A percentile compares a stretch with the other conserved stretches of the same genome.
These are phyloP conservation scores for Coniella vitis DNA, from an alignment of 2,329 filamentous ascomycete species.

Conservation along the genomic window DNA sequence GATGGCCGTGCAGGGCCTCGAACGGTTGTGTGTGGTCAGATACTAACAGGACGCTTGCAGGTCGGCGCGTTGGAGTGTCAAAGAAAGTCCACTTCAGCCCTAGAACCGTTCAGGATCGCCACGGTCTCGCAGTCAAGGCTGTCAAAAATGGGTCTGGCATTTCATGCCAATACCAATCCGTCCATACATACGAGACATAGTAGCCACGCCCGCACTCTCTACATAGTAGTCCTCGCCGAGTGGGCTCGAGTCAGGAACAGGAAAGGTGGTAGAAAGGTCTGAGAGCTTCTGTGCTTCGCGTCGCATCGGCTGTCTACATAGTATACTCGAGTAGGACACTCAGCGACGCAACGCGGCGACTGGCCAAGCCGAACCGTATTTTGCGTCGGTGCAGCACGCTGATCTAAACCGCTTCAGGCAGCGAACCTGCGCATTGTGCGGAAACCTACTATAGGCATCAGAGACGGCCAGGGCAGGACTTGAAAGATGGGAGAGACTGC, in stretches of 20 bases:
- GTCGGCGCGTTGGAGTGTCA: too few relatives aligned
- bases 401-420: constrained; percentile 10
- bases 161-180: not conserved
- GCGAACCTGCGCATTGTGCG: not conserved
- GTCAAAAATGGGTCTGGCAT: not conserved
- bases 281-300: not conserved
- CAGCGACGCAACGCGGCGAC: too few relatives aligned
- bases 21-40: too few relatives aligned
- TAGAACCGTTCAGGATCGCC: not conserved
- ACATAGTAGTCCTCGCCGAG: not conserved
- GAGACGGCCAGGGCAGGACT: too few relatives aligned
- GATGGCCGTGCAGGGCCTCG: too few relatives aligned
- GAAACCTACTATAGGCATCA: too few relatives aligned
- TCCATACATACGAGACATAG: too few relatives aligned
- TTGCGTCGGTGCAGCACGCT: constrained; percentile 4
- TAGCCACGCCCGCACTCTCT: constrained; percentile 1
- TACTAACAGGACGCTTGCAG: too few relatives aligned
- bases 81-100: not conserved
- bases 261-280: constrained; percentile 7
- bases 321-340: not conserved
- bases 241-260: constrained; percentile 11
- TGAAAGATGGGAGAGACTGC: too few relatives aligned
- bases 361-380: too few relatives aligned
- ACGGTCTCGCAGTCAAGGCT: not conserved
- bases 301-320: not conserved